Evolutionary conservation across 192 early-diverging fungal genomes (phyloP).

Genomic region (Linderina pennispora): DNA sequence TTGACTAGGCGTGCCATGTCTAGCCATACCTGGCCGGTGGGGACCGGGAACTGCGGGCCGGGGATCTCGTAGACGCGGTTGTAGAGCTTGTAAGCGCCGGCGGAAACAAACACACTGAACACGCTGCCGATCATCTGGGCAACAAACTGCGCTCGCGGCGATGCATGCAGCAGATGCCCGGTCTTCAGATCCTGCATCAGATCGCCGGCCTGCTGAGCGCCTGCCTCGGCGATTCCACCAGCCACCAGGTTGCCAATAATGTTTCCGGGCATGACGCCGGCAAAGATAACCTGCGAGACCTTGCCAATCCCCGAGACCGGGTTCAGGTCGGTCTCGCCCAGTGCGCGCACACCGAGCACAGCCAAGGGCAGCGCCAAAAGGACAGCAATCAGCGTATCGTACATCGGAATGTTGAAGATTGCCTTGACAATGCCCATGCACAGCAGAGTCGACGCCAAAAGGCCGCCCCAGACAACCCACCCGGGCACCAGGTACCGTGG

Average conservation of each 20-base stretch:
- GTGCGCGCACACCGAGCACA: constrained; percentile 73
- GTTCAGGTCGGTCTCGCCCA: constrained; percentile 80
- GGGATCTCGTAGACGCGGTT: constrained; percentile 65
- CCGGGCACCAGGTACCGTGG: constrained; percentile 52
- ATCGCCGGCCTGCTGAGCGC: constrained; percentile 65
- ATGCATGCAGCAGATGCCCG: constrained; percentile 74
- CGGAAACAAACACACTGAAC: constrained; percentile 62
- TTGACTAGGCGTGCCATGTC: constrained; percentile 74
- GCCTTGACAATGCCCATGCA: constrained; percentile 58
- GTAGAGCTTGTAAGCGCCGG: constrained; percentile 65
- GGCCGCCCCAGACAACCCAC: constrained; percentile 57
- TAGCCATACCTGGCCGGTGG: constrained; percentile 72
- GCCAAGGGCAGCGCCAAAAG: constrained; percentile 66
- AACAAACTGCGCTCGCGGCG: constrained; percentile 77
- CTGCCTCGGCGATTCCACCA: constrained; percentile 73
- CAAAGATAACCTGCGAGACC: constrained; percentile 79
- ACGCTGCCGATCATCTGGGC: constrained; percentile 77
- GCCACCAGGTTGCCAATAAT: constrained; percentile 71
- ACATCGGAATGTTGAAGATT: constrained; percentile 64
- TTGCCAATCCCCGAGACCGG: constrained; percentile 81
- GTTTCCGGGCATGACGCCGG: constrained; percentile 62
- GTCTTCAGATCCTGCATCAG: constrained; percentile 83
- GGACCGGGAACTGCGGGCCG: constrained; percentile 60
- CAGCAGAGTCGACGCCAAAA: constrained; percentile 53
- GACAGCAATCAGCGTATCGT: constrained; percentile 63